A percentile compares a stretch with the other conserved stretches of the same genome.
Evolutionary conservation across 305 asterid genomes (phyloP).

Genomic region (Rubia peregrina): DNA sequence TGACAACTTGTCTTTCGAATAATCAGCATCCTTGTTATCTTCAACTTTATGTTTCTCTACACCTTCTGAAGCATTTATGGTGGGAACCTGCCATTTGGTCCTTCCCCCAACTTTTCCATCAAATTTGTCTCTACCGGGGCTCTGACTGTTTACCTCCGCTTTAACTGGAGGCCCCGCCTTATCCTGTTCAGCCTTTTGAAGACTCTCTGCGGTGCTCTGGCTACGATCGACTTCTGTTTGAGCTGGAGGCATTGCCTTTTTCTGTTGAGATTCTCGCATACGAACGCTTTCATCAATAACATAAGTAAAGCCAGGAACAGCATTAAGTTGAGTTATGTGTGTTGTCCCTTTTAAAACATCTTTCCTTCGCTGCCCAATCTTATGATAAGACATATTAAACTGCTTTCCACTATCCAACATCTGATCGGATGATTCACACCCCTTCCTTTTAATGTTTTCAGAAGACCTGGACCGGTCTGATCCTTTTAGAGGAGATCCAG

Average conservation of each 20-base stretch:
- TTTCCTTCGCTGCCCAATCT: conserved; percentile 34
- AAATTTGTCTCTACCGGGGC: conserved; percentile 41
- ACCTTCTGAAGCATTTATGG: conserved; percentile 22
- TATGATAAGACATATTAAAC: conserved; percentile 61
- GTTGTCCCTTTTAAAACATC: conserved; percentile 55
- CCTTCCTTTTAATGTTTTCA: conserved; percentile 7
- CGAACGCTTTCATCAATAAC: conserved; percentile 54
- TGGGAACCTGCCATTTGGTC: conserved; percentile 20
- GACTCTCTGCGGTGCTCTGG: conserved; percentile 18
- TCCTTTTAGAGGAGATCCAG: conserved; percentile 12
- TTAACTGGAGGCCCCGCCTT: conserved; percentile 29
- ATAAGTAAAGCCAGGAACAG: conserved; percentile 66
- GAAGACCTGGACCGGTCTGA: conserved; percentile 6
- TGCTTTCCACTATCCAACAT: conserved; percentile 41
- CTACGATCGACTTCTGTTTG: conserved; percentile 52
- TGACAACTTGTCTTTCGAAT: conserved; percentile 28
- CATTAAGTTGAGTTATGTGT: conserved; percentile 67
- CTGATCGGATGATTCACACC: conserved; percentile 29
- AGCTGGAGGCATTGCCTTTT: conserved; percentile 25
- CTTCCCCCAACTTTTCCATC: conserved; percentile 28
- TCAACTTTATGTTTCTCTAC: conserved; percentile 26
- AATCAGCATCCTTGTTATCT: conserved; percentile 29
- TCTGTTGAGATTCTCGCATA: conserved; percentile 31
- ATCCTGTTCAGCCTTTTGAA: conserved; percentile 27
- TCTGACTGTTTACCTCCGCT: conserved; percentile 50